Evolutionary conservation across 2,329 filamentous ascomycete genomes (phyloP).

Genomic region (Cadophora sp.): DNA sequence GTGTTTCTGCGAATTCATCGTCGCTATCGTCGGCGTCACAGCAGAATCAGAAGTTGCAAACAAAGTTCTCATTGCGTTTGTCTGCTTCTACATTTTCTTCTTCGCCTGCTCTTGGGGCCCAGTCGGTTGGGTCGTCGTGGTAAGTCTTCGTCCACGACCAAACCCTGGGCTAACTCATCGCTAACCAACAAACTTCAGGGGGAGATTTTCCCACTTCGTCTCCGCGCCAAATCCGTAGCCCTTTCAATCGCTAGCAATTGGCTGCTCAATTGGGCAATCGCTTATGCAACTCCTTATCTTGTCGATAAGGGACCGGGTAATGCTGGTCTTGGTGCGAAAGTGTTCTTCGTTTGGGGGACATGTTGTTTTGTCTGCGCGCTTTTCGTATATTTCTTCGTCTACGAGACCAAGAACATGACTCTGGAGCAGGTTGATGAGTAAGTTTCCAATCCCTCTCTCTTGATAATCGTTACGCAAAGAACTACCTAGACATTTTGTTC

Average conservation of each 20-base stretch:
- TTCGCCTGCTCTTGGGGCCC: slow-evolving; percentile 75
- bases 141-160: neutral
- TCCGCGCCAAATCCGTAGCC: slow-evolving; percentile 68
- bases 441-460: no score
- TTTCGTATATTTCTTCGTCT: no score
- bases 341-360: no score
- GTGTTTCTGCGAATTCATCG: slow-evolving; percentile 64
- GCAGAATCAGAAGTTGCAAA: slow-evolving; percentile 52
- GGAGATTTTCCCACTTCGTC: slow-evolving; percentile 68
- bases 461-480: no score
- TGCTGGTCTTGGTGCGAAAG: slow-evolving; percentile 51
- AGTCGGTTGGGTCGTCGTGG: slow-evolving; percentile 65
- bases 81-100: slow-evolving; percentile 78
- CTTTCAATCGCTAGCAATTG: slow-evolving; percentile 74
- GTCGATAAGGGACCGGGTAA: slow-evolving; percentile 74
- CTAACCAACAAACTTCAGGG: slow-evolving; percentile 48
- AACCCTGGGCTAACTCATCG: neutral
- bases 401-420: no score
- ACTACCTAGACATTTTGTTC: no score
- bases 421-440: no score
- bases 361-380: no score
- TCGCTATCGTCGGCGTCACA: slow-evolving; percentile 64
- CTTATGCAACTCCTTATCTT: slow-evolving; percentile 81
- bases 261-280: slow-evolving; percentile 80
- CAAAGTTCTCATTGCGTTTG: slow-evolving; percentile 64